These are phyloP conservation scores for Glaciozyma antarctica DNA, from an alignment of 768 basidiomycete genomes.

Conservation along the genomic window DNA sequence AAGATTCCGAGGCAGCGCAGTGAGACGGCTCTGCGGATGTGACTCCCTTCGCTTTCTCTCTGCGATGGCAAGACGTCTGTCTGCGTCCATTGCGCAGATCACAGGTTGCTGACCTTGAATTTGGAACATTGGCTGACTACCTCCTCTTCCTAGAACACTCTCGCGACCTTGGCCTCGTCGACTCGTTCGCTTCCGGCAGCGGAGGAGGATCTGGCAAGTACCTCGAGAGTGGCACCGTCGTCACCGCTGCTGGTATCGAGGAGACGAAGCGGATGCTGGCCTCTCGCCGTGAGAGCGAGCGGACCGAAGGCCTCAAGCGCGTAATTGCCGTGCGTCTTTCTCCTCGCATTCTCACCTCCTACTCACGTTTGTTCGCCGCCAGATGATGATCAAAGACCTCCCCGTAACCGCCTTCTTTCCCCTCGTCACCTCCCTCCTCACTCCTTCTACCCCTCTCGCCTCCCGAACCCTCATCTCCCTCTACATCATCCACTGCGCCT, in stretches of 20 bases:
- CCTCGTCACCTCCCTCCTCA: conserved; percentile 89
- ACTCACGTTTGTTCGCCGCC: conserved; percentile 4
- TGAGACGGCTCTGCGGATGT: too few relatives aligned
- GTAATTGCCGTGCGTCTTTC: conserved; percentile 67
- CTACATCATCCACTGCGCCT: conserved; percentile 87
- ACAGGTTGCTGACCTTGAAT: too few relatives aligned
- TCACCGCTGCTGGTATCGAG: conserved; percentile 65
- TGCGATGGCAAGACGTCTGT: too few relatives aligned
- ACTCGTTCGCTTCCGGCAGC: conserved; percentile 30
- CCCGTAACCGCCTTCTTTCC: conserved; percentile 91
- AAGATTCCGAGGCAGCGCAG: too few relatives aligned
- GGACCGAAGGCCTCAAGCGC: conserved; percentile 88
- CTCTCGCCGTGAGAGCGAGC: conserved; percentile 76
- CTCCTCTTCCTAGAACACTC: too few relatives aligned
- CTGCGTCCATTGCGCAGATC: too few relatives aligned
- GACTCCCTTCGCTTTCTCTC: too few relatives aligned
- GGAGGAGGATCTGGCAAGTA: conserved; percentile 34
- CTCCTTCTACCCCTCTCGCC: conserved; percentile 71
- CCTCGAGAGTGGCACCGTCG: conserved; percentile 33
- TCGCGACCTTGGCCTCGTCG: conserved; percentile 26
- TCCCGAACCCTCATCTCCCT: conserved; percentile 96
- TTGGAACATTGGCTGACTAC: too few relatives aligned
- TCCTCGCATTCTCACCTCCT: too few relatives aligned
- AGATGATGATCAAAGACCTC: conserved; percentile 87
- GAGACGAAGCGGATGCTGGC: conserved; percentile 81